Percentiles rank a stretch among this genome's conserved stretches.
These are phyloP conservation scores for Zelopaecilomyces penicillatus DNA, from an alignment of 2,329 filamentous ascomycete species.

Conservation along the genomic window DNA sequence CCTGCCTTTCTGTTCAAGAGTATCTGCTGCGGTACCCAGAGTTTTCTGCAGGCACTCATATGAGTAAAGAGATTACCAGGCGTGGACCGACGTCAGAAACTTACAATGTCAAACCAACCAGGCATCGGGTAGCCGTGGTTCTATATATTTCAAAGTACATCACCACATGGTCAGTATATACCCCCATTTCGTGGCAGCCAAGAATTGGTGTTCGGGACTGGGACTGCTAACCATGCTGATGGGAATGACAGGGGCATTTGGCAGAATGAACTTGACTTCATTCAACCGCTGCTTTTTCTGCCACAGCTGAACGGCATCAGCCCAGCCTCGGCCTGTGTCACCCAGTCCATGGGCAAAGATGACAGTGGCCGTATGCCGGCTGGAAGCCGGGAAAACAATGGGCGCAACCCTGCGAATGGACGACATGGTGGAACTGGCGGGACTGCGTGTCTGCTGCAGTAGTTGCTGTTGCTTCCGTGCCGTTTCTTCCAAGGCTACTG, in stretches of 20 bases:
- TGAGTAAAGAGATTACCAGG: background rate
- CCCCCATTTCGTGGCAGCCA: background rate
- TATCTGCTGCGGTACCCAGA: slow-evolving; percentile 21
- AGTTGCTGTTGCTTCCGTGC: no score
- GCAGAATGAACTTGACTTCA: slow-evolving; percentile 89
- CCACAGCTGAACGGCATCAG: slow-evolving; percentile 80
- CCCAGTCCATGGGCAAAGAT: slow-evolving; percentile 92
- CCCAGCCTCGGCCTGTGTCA: slow-evolving; percentile 73
- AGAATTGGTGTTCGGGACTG: background rate
- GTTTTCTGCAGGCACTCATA: slow-evolving; percentile 16
- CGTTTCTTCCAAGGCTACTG: no score
- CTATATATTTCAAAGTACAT: slow-evolving; percentile 29
- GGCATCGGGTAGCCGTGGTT: slow-evolving; percentile 75
- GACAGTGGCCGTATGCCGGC: slow-evolving; percentile 83
- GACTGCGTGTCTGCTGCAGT: no score
- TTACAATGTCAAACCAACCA: slow-evolving; percentile 77
- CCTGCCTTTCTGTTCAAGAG: slow-evolving; percentile 1
- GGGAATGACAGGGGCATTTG: slow-evolving; percentile 78
- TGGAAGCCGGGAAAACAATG: slow-evolving; percentile 69
- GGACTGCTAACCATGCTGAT: slow-evolving; percentile 51
- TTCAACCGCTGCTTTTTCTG: slow-evolving; percentile 69
- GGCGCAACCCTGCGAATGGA: slow-evolving; percentile 33
- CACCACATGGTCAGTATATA: background rate
- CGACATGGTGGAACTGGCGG: slow-evolving; percentile 11
- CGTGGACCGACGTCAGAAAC: slow-evolving; percentile 7